A percentile compares a stretch with the other conserved stretches of the same genome.
Conservation (phyloP, 106 monocot genomes). For the Dendrobium huoshanense region DNA sequence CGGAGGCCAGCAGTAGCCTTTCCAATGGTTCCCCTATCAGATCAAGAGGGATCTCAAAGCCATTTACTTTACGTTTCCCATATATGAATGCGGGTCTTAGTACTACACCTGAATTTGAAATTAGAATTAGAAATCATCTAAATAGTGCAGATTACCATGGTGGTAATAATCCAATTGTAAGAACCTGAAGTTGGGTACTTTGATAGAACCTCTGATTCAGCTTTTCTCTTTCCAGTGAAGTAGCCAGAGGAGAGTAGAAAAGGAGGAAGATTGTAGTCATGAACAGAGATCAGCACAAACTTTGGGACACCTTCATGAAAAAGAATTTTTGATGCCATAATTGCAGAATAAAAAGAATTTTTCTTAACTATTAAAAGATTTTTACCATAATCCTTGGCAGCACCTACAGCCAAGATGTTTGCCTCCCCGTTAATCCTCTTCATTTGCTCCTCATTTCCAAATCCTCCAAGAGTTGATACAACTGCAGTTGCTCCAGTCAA, state of each 20-base stretch:
- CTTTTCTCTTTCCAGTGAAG: constrained; percentile 83
- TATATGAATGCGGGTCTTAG: constrained; percentile 80
- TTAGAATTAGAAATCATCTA: too few species aligned
- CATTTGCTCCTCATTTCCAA: constrained; percentile 89
- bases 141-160: not conserved
- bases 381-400: constrained; percentile 51
- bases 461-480: constrained; percentile 79
- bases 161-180: not conserved
- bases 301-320: constrained; percentile 64
- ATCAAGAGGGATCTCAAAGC: constrained; percentile 74
- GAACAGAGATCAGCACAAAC: constrained; percentile 80
- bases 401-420: constrained; percentile 62
- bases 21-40: constrained; percentile 70
- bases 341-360: not conserved
- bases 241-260: constrained; percentile 68
- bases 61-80: constrained; percentile 68
- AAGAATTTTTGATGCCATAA: not conserved
- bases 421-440: constrained; percentile 87
- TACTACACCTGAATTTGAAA: constrained; percentile 46
- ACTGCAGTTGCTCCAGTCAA: constrained; percentile 72
- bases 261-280: constrained; percentile 77
- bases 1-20: constrained; percentile 43
- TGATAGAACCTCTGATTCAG: constrained; percentile 78
- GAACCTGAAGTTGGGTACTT: constrained; percentile 83
- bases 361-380: not conserved